Evolutionary conservation across 805 yeast species (phyloP).

Genomic region (Starmerella vaccinii): DNA sequence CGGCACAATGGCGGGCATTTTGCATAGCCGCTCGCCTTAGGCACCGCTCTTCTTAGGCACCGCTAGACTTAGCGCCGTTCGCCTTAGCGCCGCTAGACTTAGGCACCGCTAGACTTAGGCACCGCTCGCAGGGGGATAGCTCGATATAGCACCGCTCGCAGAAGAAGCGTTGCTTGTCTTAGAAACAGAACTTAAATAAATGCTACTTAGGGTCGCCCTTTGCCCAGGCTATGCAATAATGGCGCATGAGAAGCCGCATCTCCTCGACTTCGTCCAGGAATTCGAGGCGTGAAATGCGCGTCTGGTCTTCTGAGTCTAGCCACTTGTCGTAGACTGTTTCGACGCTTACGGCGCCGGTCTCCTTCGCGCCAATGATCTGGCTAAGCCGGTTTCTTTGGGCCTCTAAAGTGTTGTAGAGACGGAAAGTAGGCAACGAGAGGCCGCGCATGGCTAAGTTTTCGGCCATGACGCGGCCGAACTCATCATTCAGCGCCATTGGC

Average conservation of each 20-base stretch:
- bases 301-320: constrained; percentile 36
- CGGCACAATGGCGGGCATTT: neutral
- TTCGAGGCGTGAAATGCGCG: constrained; percentile 46
- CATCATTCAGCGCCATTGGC: constrained; percentile 52
- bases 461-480: constrained; percentile 61
- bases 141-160: no score
- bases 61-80: no score
- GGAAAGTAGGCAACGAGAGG: constrained; percentile 48
- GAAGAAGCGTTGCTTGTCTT: no score
- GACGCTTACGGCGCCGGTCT: constrained; percentile 37
- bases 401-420: constrained; percentile 40
- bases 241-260: constrained; percentile 48
- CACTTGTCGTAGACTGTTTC: constrained; percentile 36
- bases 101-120: no score
- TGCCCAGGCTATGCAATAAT: constrained; percentile 41
- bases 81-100: no score
- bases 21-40: no score
- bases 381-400: constrained; percentile 35
- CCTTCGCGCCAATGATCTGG: constrained; percentile 24
- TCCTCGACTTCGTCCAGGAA: constrained; percentile 70
- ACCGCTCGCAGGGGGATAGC: no score
- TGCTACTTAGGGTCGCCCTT: neutral
- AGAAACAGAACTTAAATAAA: neutral
- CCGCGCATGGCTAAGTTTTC: constrained; percentile 52
- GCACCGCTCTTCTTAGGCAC: no score